A percentile compares a stretch with the other conserved stretches of the same genome.
Evolutionary conservation across 225 moss, liverwort and hornwort genomes (phyloP).

Genomic region (Marchantia paleacea): DNA sequence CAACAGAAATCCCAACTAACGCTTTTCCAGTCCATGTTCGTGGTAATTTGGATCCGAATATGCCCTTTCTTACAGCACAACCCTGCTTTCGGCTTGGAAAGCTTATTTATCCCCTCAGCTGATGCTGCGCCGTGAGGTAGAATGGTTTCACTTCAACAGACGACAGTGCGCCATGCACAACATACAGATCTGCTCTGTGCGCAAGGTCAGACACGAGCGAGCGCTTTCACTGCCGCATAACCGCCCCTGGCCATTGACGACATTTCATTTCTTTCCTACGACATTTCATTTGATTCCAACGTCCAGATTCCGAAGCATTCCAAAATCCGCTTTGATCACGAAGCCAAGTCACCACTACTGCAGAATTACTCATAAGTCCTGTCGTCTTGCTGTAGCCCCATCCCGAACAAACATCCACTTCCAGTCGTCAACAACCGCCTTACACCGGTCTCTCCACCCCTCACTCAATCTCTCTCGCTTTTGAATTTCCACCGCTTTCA

Average conservation of each 20-base stretch:
- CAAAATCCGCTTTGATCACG: not conserved
- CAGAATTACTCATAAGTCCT: not conserved
- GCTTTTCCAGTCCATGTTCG: no score
- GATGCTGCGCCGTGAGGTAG: not conserved
- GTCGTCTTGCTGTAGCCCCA: not conserved
- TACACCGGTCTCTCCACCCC: not conserved
- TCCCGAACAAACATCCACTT: not conserved
- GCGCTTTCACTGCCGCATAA: not conserved
- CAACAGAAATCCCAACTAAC: not conserved
- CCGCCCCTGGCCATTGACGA: not conserved
- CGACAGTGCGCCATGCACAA: not conserved
- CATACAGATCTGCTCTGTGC: not conserved
- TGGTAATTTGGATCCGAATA: no score
- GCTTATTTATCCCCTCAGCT: not conserved
- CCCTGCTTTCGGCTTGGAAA: not conserved
- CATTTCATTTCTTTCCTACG: not conserved
- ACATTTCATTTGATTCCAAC: not conserved
- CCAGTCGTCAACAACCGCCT: not conserved
- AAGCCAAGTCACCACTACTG: not conserved
- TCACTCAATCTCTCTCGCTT: no score
- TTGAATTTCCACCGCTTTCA: no score
- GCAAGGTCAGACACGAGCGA: not conserved
- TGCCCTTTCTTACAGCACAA: not conserved
- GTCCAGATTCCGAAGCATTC: not conserved
- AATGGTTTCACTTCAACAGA: no score